phyloP scores from a whole-genome alignment of 139 green algal genomes.

The Deuterostichococcus epilithicus region DNA sequence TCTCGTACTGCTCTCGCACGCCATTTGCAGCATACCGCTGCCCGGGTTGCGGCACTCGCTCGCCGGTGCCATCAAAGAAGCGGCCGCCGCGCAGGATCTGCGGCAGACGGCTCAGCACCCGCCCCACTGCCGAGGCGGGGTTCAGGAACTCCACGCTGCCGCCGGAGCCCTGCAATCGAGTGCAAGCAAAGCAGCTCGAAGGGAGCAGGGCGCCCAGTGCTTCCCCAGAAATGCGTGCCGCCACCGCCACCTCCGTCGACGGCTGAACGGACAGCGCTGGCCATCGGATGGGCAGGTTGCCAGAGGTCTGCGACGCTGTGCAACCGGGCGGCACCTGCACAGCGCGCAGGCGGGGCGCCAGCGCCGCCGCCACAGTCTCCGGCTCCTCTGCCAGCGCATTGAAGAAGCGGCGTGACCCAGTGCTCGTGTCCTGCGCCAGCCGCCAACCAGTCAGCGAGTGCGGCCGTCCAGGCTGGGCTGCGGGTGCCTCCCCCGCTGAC shows the following conservation, averaged over 20 bases:
- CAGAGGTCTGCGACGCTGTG: background rate
- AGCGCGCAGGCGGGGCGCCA: conserved; percentile 46
- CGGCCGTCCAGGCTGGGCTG: too few species aligned
- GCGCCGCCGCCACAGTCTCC: conserved; percentile 52
- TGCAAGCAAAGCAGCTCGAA: too few species aligned
- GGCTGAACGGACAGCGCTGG: too few species aligned
- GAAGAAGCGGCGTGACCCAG: conserved; percentile 57
- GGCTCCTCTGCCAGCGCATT: conserved; percentile 66
- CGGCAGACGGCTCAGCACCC: conserved; percentile 37
- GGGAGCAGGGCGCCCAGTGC: too few species aligned
- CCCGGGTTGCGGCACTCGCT: conserved; percentile 21
- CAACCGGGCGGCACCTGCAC: conserved; percentile 16
- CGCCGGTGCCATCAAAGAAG: conserved; percentile 60
- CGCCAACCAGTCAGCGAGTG: too few species aligned
- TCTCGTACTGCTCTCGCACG: conserved; percentile 18
- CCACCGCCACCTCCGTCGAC: too few species aligned
- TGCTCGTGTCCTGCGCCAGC: conserved; percentile 31
- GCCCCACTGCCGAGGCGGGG: conserved; percentile 25
- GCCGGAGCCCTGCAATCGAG: conserved; percentile 14
- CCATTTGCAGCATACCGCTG: conserved; percentile 26
- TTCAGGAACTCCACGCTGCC: conserved; percentile 49
- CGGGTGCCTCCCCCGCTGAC: too few species aligned
- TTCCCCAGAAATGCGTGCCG: too few species aligned
- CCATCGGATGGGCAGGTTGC: too few species aligned
- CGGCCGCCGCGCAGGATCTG: conserved; percentile 55